Evolutionary conservation across 1,139 yeast genomes (phyloP).

Genomic region (Candida tropicalis): DNA sequence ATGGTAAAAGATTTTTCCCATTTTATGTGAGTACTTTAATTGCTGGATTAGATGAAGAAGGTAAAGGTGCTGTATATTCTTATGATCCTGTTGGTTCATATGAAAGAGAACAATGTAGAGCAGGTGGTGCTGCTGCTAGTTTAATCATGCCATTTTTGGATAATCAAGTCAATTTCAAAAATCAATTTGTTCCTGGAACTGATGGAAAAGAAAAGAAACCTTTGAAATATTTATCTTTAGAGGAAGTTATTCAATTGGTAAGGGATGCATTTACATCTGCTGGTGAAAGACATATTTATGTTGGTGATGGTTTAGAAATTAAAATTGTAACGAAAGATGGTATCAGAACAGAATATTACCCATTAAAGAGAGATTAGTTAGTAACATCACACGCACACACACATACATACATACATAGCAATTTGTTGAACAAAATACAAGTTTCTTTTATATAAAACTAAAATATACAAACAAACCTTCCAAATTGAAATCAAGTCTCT

Average conservation of each 20-base stretch:
- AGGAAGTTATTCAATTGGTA: slow-evolving; percentile 84
- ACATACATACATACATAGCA: no score
- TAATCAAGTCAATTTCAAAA: slow-evolving; percentile 93
- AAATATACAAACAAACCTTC: not conserved
- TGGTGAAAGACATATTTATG: slow-evolving; percentile 97
- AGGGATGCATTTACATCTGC: slow-evolving; percentile 95
- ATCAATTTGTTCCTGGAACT: slow-evolving; percentile 81
- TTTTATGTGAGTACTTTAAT: slow-evolving; percentile 93
- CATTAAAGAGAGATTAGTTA: slow-evolving; percentile 80
- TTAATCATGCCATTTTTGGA: slow-evolving; percentile 96
- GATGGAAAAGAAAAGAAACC: slow-evolving; percentile 66
- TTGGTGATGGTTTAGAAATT: slow-evolving; percentile 94
- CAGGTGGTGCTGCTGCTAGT: slow-evolving; percentile 97
- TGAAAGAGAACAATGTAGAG: slow-evolving; percentile 96
- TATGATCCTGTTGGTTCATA: slow-evolving; percentile 98
- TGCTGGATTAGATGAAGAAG: slow-evolving; percentile 94
- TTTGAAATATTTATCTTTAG: slow-evolving; percentile 67
- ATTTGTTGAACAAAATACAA: no score
- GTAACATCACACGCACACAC: not conserved
- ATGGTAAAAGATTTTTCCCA: slow-evolving; percentile 95
- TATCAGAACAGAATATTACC: slow-evolving; percentile 77
- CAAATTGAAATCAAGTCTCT: slow-evolving; percentile 1
- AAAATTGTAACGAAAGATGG: slow-evolving; percentile 93
- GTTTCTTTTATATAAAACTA: slow-evolving; percentile 1
- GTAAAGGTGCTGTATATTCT: slow-evolving; percentile 92